Conservation (phyloP, 345 rosid species). For the Moringa oleifera region DNA sequence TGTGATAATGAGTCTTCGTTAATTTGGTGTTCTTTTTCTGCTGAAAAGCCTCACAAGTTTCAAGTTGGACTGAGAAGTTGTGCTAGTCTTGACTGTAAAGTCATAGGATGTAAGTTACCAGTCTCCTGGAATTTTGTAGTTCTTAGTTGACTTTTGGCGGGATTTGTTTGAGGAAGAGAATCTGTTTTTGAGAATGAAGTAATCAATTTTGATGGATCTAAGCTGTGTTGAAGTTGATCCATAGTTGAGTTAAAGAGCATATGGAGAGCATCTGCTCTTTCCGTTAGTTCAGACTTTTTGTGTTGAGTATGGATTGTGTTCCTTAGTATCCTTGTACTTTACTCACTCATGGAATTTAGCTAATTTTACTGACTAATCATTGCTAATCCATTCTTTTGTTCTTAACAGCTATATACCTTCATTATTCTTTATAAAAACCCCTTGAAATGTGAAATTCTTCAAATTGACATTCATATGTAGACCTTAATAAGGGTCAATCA, state of each 20-base stretch:
- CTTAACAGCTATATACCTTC: conserved; percentile 18
- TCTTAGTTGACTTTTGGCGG: conserved; percentile 26
- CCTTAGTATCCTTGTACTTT: conserved; percentile 25
- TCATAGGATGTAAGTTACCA: conserved; percentile 34
- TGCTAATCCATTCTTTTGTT: conserved; percentile 34
- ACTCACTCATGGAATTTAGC: conserved; percentile 17
- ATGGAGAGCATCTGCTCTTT: conserved; percentile 31
- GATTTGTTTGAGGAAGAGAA: conserved; percentile 22
- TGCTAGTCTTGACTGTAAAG: conserved; percentile 13
- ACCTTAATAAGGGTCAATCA: conserved; percentile 15
- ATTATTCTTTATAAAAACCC: conserved; percentile 32
- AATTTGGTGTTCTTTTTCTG: conserved; percentile 17
- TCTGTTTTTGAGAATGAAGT: conserved; percentile 23
- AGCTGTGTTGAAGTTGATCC: conserved; percentile 22
- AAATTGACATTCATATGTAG: conserved; percentile 12
- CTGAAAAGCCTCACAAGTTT: conserved; percentile 7
- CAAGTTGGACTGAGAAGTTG: conserved; percentile 12
- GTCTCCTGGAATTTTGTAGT: conserved; percentile 10
- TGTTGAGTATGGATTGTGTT: conserved; percentile 27
- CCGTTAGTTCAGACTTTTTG: conserved; percentile 21
- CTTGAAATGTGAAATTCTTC: conserved; percentile 35
- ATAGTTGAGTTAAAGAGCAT: conserved; percentile 27
- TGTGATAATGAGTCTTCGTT: conserved; percentile 42
- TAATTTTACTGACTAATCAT: conserved; percentile 20
- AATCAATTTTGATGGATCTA: conserved; percentile 25